Conservation (phyloP, 177 flowering plant species). For the Tripterygium wilfordii region DNA sequence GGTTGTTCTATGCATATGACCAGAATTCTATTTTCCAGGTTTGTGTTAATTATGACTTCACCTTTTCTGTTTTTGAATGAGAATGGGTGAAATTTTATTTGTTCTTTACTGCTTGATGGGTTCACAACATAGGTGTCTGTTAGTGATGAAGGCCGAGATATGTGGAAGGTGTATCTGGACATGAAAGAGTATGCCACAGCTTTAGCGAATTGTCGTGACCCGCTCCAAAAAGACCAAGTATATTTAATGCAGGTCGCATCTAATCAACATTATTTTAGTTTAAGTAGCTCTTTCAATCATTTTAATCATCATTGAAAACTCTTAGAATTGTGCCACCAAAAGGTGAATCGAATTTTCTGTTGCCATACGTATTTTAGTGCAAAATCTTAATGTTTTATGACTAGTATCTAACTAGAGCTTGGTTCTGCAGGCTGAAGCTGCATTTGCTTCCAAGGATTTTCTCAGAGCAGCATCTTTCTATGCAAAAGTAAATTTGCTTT, state of each 20-base stretch:
- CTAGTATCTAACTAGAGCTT: slow-evolving; percentile 2
- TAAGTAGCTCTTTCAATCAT: too few species aligned
- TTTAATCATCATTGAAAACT: too few species aligned
- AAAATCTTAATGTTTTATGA: too few species aligned
- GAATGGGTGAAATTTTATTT: background rate
- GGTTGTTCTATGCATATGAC: slow-evolving; percentile 95
- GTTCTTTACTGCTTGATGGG: slow-evolving; percentile 1
- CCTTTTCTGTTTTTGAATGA: background rate
- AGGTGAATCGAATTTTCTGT: background rate
- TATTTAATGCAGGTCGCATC: slow-evolving; percentile 73
- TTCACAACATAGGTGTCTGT: slow-evolving; percentile 71
- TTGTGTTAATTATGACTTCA: slow-evolving; percentile 8
- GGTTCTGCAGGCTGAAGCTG: slow-evolving; percentile 86
- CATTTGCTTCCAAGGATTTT: slow-evolving; percentile 75
- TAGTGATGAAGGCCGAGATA: slow-evolving; percentile 94
- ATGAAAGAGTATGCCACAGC: slow-evolving; percentile 88
- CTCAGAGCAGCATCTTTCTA: slow-evolving; percentile 92
- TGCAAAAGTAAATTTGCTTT: slow-evolving; percentile 64
- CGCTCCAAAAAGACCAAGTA: slow-evolving; percentile 93
- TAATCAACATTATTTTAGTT: background rate
- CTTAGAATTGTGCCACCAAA: background rate
- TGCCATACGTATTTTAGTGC: too few species aligned
- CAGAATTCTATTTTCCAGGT: slow-evolving; percentile 96
- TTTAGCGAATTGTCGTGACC: slow-evolving; percentile 81
- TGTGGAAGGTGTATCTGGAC: slow-evolving; percentile 98